phyloP scores from a whole-genome alignment of 352 stramenopile genomes.

The Phytophthora hybrid region DNA sequence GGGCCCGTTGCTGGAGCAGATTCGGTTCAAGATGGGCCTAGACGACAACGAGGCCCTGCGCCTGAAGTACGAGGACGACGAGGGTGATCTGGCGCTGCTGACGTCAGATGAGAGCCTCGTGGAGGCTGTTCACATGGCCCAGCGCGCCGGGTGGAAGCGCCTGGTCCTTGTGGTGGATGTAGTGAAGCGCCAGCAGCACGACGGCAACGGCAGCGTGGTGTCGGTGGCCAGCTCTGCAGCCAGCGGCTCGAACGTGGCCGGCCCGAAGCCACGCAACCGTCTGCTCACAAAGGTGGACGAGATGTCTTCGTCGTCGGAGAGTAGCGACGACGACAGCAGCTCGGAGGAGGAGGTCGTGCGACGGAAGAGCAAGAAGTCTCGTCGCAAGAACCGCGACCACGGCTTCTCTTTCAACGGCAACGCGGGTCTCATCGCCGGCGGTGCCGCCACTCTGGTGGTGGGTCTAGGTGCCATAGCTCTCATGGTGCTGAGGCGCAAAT shows the following conservation, averaged over 20 bases:
- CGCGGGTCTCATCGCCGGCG: slow-evolving; percentile 43
- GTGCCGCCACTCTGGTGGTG: slow-evolving; percentile 51
- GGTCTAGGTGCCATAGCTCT: slow-evolving; percentile 59
- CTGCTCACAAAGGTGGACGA: slow-evolving; percentile 88
- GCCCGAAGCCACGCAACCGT: slow-evolving; percentile 46
- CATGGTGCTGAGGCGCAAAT: slow-evolving; percentile 75
- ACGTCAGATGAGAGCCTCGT: slow-evolving; percentile 88
- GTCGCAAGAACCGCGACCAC: slow-evolving; percentile 51
- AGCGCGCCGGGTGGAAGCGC: slow-evolving; percentile 85
- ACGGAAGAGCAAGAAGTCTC: slow-evolving; percentile 55
- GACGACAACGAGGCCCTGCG: slow-evolving; percentile 65
- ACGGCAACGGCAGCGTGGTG: slow-evolving; percentile 47
- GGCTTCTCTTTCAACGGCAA: slow-evolving; percentile 31
- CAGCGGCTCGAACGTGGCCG: slow-evolving; percentile 30
- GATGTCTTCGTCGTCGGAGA: slow-evolving; percentile 59
- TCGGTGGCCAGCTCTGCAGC: slow-evolving; percentile 44
- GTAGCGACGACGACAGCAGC: slow-evolving; percentile 43
- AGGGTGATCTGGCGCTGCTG: slow-evolving; percentile 86
- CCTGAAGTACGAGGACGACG: slow-evolving; percentile 91
- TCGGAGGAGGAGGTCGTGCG: slow-evolving; percentile 56
- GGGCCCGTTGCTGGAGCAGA: slow-evolving; percentile 74
- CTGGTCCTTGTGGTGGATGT: slow-evolving; percentile 87
- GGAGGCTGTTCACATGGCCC: slow-evolving; percentile 89
- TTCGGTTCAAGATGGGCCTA: slow-evolving; percentile 85
- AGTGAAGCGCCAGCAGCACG: slow-evolving; percentile 52